Percentiles rank a stretch among this genome's conserved stretches.
phyloP scores from a whole-genome alignment of 805 yeast genomes.

The Teunomyces funiuensis region DNA sequence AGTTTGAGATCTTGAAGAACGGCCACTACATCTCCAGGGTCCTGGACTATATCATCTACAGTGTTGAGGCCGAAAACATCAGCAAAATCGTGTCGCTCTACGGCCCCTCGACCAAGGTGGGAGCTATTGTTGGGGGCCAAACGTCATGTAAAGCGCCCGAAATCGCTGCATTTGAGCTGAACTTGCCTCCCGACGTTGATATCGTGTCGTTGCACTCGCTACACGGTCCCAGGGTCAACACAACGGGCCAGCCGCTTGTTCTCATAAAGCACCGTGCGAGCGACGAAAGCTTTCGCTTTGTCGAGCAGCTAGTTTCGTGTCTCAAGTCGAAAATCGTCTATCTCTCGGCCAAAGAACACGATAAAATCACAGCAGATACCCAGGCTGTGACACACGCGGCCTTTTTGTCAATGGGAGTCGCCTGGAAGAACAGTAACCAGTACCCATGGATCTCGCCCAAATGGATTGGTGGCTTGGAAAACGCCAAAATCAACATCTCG shows the following conservation, averaged over 20 bases:
- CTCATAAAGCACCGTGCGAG: slow-evolving; percentile 72
- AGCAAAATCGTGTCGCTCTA: slow-evolving; percentile 67
- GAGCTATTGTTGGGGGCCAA: slow-evolving; percentile 96
- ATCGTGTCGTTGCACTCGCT: slow-evolving; percentile 87
- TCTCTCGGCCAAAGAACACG: slow-evolving; percentile 85
- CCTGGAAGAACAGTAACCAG: slow-evolving; percentile 80
- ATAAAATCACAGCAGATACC: slow-evolving; percentile 94
- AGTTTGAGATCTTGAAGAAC: slow-evolving; percentile 61
- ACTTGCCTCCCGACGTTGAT: slow-evolving; percentile 74
- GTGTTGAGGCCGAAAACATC: slow-evolving; percentile 90
- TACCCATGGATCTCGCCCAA: slow-evolving; percentile 89
- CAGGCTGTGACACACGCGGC: slow-evolving; percentile 99
- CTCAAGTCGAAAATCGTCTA: slow-evolving; percentile 75
- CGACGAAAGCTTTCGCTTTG: slow-evolving; percentile 55
- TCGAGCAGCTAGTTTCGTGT: slow-evolving; percentile 65
- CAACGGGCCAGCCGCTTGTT: slow-evolving; percentile 92
- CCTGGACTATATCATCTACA: slow-evolving; percentile 82
- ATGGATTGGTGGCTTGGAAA: slow-evolving; percentile 93
- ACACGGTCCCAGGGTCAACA: slow-evolving; percentile 89
- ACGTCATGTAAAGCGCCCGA: slow-evolving; percentile 94
- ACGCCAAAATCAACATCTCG: slow-evolving; percentile 92
- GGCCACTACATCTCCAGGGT: slow-evolving; percentile 83
- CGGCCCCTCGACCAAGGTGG: slow-evolving; percentile 85
- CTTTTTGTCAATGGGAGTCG: slow-evolving; percentile 92
- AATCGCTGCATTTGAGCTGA: slow-evolving; percentile 75